phyloP scores from a whole-genome alignment of 805 yeast genomes.

The Yarrowia osloensis region DNA sequence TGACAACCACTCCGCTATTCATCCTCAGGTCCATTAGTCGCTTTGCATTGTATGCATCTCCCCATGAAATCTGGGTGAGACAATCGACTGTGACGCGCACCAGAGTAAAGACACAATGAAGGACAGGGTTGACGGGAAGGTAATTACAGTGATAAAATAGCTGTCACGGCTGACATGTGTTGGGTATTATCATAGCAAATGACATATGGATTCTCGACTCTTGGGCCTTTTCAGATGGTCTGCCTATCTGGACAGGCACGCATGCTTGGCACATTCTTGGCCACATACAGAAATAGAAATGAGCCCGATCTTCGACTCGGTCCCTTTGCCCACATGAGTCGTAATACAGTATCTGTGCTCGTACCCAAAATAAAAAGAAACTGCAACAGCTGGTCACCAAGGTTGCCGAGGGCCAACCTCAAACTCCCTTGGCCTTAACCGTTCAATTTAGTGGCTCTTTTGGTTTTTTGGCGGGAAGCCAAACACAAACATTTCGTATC shows the following conservation, averaged over 20 bases:
- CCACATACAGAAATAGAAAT: neutral
- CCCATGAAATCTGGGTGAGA: too few species aligned
- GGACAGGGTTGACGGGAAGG: neutral
- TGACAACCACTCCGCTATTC: too few species aligned
- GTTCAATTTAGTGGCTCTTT: neutral
- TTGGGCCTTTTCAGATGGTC: neutral
- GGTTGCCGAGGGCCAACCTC: neutral
- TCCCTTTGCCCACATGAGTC: neutral
- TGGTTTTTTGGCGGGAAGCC: neutral
- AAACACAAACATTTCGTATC: neutral
- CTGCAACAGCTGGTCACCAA: neutral
- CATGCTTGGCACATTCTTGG: slow-evolving; percentile 25
- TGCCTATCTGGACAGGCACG: neutral
- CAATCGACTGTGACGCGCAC: too few species aligned
- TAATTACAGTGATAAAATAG: neutral
- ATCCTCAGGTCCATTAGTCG: too few species aligned
- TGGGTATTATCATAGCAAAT: neutral
- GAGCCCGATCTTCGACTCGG: neutral
- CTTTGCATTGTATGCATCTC: too few species aligned
- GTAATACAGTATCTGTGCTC: too few species aligned
- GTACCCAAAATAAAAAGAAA: neutral
- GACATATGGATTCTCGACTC: neutral
- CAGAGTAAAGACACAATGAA: too few species aligned
- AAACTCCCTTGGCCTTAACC: neutral
- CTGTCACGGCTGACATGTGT: neutral